phyloP scores from a whole-genome alignment of 2,329 filamentous ascomycete genomes.

The Apiospora rasikravindrae region DNA sequence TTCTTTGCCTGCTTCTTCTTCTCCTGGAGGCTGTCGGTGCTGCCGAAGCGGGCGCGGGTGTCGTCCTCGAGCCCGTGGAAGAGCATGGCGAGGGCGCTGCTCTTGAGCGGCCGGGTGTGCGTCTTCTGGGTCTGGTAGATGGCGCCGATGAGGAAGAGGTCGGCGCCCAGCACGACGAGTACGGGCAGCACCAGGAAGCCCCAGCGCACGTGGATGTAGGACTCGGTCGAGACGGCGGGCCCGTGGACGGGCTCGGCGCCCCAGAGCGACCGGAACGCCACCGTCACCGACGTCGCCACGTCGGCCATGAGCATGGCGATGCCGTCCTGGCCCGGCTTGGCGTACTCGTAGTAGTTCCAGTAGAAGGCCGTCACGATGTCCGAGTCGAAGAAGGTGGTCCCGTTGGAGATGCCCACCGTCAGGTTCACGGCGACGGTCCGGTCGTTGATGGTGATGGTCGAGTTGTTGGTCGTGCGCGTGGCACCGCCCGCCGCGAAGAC shows the following conservation, averaged over 20 bases:
- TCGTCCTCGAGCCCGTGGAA: slow-evolving; percentile 42
- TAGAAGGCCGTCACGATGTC: slow-evolving; percentile 46
- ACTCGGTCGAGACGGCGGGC: slow-evolving; percentile 36
- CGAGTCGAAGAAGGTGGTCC: slow-evolving; percentile 41
- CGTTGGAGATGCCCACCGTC: slow-evolving; percentile 40
- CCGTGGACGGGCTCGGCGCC: slow-evolving; percentile 35
- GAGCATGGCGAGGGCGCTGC: slow-evolving; percentile 41
- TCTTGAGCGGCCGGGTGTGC: slow-evolving; percentile 41
- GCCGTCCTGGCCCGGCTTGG: slow-evolving; percentile 27
- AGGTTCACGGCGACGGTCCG: slow-evolving; percentile 38
- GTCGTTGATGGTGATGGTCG: slow-evolving; percentile 36
- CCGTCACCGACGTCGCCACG: slow-evolving; percentile 41
- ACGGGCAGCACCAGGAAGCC: slow-evolving; percentile 41
- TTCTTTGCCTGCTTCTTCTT: slow-evolving; percentile 34
- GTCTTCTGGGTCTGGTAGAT: slow-evolving; percentile 33
- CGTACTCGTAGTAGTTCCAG: slow-evolving; percentile 46
- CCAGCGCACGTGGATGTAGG: slow-evolving; percentile 43
- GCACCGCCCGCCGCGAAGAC: slow-evolving; percentile 39
- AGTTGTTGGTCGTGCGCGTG: slow-evolving; percentile 31
- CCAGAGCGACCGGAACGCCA: slow-evolving; percentile 39
- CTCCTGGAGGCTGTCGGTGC: slow-evolving; percentile 27
- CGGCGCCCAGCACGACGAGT: slow-evolving; percentile 36
- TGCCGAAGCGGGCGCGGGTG: slow-evolving; percentile 31
- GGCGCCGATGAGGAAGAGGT: slow-evolving; percentile 36
- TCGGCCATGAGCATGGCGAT: slow-evolving; percentile 42